These are phyloP conservation scores for Aspergillus vadensis DNA, from an alignment of 2,329 filamentous ascomycete genomes.

Conservation along the genomic window DNA sequence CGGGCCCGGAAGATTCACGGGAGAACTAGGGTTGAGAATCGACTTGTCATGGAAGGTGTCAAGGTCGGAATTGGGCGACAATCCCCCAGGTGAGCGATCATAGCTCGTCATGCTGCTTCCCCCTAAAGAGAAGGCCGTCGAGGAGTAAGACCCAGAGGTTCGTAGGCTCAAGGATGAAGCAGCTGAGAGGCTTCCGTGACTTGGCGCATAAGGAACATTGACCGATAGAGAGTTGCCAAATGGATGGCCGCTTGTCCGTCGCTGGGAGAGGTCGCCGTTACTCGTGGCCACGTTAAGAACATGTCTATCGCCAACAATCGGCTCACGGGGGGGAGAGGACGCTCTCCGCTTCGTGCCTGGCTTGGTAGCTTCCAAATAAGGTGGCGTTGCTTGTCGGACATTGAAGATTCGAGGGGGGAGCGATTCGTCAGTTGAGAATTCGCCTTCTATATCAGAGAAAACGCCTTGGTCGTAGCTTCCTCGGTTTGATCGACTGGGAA, in stretches of 20 bases:
- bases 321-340: conserved; percentile 63
- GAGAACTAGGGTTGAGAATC: conserved; percentile 51
- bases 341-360: conserved; percentile 65
- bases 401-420: conserved; percentile 39
- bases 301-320: conserved; percentile 38
- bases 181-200: conserved; percentile 66
- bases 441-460: conserved; percentile 53
- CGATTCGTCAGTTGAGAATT: conserved; percentile 44
- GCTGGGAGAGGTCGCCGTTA: conserved; percentile 57
- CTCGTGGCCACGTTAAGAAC: conserved; percentile 38
- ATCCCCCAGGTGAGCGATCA: conserved; percentile 62
- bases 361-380: conserved; percentile 44
- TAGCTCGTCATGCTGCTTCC: conserved; percentile 67
- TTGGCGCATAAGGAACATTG: conserved; percentile 56
- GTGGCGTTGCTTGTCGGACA: conserved; percentile 43
- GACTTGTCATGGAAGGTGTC: conserved; percentile 57
- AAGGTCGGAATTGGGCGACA: conserved; percentile 61
- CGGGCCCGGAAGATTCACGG: conserved; percentile 43
- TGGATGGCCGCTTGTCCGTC: conserved; percentile 56
- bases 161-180: conserved; percentile 63
- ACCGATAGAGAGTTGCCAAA: conserved; percentile 58
- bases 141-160: conserved; percentile 62
- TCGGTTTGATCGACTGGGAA: conserved; percentile 56
- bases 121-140: conserved; percentile 60
- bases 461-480: conserved; percentile 65